Evolutionary conservation across 202 grass and related monocot species (phyloP).

Genomic region (Eragrostis tef): DNA sequence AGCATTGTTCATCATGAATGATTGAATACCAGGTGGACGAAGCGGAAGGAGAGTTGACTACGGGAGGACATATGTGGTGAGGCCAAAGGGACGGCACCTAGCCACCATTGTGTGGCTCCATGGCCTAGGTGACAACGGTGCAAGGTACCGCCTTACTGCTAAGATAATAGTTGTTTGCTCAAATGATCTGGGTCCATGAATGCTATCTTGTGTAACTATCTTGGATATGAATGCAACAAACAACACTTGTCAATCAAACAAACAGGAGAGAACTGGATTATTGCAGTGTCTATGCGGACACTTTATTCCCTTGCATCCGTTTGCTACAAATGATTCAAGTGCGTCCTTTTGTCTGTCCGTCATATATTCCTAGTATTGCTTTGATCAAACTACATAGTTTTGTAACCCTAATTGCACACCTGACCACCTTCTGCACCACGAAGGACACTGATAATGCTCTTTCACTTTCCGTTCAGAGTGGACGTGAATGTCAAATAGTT

Average conservation of each 20-base stretch:
- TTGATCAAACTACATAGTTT: constrained; percentile 52
- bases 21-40: constrained; percentile 55
- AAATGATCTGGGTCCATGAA: constrained; percentile 19
- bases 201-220: constrained; percentile 8
- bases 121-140: constrained; percentile 92
- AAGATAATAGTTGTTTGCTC: constrained; percentile 9
- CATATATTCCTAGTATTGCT: constrained; percentile 88
- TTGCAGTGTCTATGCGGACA: constrained; percentile 12
- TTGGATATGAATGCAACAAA: constrained; percentile 17
- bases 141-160: constrained; percentile 56
- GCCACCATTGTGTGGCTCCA: constrained; percentile 97
- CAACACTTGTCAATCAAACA: constrained; percentile 30
- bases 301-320: constrained; percentile 58
- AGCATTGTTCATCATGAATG: constrained; percentile 13
- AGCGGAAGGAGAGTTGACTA: constrained; percentile 59
- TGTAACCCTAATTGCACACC: constrained; percentile 49
- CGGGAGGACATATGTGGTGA: constrained; percentile 90
- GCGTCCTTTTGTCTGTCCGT: constrained; percentile 43
- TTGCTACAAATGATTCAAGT: constrained; percentile 53
- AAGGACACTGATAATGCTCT: constrained; percentile 36
- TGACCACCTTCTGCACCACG: constrained; percentile 29
- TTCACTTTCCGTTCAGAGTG: constrained; percentile 39
- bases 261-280: constrained; percentile 31
- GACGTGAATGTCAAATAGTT: constrained; percentile 44
- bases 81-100: constrained; percentile 82